These are phyloP conservation scores for Metschnikowia noctiluminum DNA, from an alignment of 805 yeast genomes.

Conservation along the genomic window DNA sequence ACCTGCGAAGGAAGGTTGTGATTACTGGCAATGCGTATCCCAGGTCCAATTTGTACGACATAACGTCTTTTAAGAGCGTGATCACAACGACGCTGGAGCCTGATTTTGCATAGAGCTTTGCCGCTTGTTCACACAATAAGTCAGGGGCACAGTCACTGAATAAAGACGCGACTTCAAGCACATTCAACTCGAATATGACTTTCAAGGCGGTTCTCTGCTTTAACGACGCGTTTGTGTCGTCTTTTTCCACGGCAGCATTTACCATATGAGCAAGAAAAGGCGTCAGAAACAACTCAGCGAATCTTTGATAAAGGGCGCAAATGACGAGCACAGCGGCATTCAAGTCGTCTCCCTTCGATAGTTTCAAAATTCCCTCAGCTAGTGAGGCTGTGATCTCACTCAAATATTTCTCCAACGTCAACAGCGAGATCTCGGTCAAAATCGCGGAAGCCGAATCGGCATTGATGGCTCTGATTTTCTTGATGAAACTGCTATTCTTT, in stretches of 20 bases:
- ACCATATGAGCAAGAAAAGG: conserved; percentile 13
- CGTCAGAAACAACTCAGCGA: conserved; percentile 27
- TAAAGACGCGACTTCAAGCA: conserved; percentile 10
- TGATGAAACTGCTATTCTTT: conserved; percentile 77
- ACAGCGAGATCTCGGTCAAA: conserved; percentile 56
- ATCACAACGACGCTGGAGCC: conserved; percentile 16
- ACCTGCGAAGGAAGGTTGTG: conserved; percentile 37
- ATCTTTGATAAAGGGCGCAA: conserved; percentile 76
- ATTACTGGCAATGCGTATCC: conserved; percentile 39
- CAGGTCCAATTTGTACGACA: conserved; percentile 25
- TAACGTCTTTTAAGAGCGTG: conserved; percentile 27
- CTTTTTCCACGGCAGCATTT: conserved; percentile 8
- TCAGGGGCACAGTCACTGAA: conserved; percentile 16
- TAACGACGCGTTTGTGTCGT: conserved; percentile 3
- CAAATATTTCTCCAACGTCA: conserved; percentile 71
- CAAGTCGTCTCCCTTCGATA: conserved; percentile 55
- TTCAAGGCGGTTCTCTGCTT: conserved; percentile 11
- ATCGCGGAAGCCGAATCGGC: conserved; percentile 47
- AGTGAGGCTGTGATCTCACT: conserved; percentile 64
- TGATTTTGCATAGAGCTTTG: conserved; percentile 4
- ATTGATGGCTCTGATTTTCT: conserved; percentile 57
- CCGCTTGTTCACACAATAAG: conserved; percentile 8
- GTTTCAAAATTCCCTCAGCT: conserved; percentile 56
- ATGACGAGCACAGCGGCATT: conserved; percentile 62
- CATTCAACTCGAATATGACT: conserved; percentile 14